phyloP scores from a whole-genome alignment of 75 land plant genomes.

The Isoetes taiwanensis region DNA sequence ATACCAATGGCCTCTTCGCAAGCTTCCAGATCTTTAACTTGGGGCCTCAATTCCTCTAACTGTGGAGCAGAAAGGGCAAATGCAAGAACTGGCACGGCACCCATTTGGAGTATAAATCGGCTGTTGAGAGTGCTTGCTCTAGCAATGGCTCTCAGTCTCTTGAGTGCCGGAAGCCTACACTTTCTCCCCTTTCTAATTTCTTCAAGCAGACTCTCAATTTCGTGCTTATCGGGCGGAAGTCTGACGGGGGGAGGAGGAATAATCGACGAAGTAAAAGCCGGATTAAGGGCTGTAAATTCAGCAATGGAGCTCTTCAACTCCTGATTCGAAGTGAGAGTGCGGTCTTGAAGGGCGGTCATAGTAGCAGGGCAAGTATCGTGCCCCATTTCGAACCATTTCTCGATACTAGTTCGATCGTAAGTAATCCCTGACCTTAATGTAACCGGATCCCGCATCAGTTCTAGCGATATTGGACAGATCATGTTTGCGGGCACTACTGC shows the following conservation, averaged over 20 bases:
- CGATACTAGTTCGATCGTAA: neutral
- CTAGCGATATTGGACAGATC: slow-evolving; percentile 1
- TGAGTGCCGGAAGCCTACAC: neutral
- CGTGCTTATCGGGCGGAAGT: neutral
- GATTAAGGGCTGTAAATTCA: neutral
- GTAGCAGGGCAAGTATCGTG: neutral
- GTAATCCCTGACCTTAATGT: neutral
- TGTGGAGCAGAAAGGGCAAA: neutral
- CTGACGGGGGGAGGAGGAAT: too few species aligned
- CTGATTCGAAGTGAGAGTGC: neutral
- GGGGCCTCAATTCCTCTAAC: neutral
- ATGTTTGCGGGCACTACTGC: neutral
- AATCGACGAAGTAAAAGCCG: neutral
- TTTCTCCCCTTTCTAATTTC: neutral
- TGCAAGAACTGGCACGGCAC: neutral
- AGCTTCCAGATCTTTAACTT: neutral
- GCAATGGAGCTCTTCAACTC: neutral
- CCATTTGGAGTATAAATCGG: neutral
- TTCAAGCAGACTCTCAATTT: neutral
- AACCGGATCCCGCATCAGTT: slow-evolving; percentile 1
- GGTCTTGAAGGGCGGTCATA: neutral
- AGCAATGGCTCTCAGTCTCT: neutral
- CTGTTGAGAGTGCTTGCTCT: neutral
- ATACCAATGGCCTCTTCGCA: neutral
- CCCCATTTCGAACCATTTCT: neutral